Percentiles rank a stretch among this genome's conserved stretches.
These are phyloP conservation scores for Tricharina praecox DNA, from an alignment of 495 filamentous ascomycete species.

Conservation along the genomic window DNA sequence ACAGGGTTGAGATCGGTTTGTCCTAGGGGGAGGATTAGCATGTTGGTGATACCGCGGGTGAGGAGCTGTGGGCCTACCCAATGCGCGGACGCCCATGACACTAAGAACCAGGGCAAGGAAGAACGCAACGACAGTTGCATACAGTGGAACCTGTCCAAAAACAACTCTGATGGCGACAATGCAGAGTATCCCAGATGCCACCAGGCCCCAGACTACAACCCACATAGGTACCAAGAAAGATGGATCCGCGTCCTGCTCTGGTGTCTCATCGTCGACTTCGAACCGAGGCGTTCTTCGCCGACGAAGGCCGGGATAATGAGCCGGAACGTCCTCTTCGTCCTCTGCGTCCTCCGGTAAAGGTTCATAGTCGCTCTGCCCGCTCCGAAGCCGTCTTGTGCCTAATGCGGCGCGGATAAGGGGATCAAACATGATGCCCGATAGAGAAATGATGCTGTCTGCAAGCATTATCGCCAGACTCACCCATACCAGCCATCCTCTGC, in stretches of 20 bases:
- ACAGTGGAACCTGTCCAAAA: conserved; percentile 52
- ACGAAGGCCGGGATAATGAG: not conserved
- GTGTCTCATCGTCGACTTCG: conserved; percentile 13
- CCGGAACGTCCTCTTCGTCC: not conserved
- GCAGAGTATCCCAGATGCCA: conserved; percentile 62
- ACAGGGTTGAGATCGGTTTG: conserved; percentile 97
- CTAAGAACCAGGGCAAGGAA: conserved; percentile 74
- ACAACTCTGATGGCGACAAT: conserved; percentile 60
- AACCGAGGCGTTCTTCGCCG: conserved; percentile 5
- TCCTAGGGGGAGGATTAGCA: too few relatives aligned
- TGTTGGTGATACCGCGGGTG: not conserved
- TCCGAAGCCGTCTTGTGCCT: not conserved
- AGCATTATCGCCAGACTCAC: conserved; percentile 91
- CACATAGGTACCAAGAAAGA: conserved; percentile 63
- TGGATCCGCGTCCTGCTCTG: conserved; percentile 60
- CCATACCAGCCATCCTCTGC: conserved; percentile 98
- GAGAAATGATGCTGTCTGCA: conserved; percentile 72
- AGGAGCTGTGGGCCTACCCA: conserved; percentile 30
- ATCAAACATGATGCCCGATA: conserved; percentile 59
- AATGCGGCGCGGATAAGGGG: conserved; percentile 26
- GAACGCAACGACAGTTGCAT: conserved; percentile 63
- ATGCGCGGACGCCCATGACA: conserved; percentile 86
- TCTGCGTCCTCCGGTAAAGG: conserved; percentile 7
- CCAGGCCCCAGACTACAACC: conserved; percentile 55
- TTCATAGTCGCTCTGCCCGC: conserved; percentile 8